Percentiles rank a stretch among this genome's conserved stretches.
Conservation (phyloP, 1,284 basidiomycete genomes). For the Pseudozyma sp. region DNA sequence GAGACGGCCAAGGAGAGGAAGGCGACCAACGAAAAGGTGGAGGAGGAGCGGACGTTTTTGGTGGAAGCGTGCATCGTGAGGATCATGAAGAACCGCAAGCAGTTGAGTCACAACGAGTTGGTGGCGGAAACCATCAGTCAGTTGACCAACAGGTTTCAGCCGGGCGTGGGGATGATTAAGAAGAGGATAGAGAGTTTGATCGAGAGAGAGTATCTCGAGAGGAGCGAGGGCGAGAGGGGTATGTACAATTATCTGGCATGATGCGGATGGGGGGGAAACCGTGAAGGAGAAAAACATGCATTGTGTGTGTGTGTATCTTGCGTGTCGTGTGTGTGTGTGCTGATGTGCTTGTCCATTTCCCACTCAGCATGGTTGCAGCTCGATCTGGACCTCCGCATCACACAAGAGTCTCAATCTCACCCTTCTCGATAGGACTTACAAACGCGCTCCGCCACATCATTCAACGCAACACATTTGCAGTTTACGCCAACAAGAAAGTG, state of each 20-base stretch:
- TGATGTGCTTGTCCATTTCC: too few relatives aligned
- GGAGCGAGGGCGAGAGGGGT: conserved; percentile 37
- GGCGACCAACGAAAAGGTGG: conserved; percentile 89
- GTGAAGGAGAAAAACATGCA: not conserved
- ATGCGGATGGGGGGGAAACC: not conserved
- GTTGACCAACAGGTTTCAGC: conserved; percentile 84
- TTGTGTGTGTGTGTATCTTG: not conserved
- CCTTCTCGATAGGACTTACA: too few relatives aligned
- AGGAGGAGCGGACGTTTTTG: conserved; percentile 90
- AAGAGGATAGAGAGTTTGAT: conserved; percentile 93
- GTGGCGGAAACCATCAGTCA: conserved; percentile 91
- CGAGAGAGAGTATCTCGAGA: conserved; percentile 73
- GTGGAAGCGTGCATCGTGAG: conserved; percentile 91
- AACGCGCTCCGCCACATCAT: too few relatives aligned
- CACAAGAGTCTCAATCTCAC: too few relatives aligned
- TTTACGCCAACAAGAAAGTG: too few relatives aligned
- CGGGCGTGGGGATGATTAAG: conserved; percentile 87
- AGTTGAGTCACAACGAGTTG: conserved; percentile 87
- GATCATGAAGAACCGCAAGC: conserved; percentile 96
- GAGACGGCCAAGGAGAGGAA: conserved; percentile 88
- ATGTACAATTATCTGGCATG: conserved; percentile 64
- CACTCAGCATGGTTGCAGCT: too few relatives aligned
- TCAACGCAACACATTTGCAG: too few relatives aligned
- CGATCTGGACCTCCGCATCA: too few relatives aligned
- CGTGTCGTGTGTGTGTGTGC: too few relatives aligned